Base-by-base conservation (phyloP, 2,329 filamentous ascomycete genomes). In the Fusarium kyushuense region DNA sequence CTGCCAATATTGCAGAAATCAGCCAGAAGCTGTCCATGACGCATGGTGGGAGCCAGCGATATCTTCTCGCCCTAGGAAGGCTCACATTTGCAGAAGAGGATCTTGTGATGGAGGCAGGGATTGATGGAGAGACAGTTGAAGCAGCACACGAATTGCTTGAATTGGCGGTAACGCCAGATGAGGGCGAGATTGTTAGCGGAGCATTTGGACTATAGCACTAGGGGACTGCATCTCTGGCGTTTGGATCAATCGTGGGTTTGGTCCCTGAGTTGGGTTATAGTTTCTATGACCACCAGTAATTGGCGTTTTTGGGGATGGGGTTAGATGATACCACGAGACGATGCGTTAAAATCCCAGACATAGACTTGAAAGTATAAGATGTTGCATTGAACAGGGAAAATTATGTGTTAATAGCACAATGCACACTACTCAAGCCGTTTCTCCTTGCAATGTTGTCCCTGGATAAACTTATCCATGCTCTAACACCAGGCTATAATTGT, bases 81-180 rank as follows among this genome's bases (percentile, higher is more conserved):
- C 81, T 98, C n/a, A 93, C 92, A 0, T 97, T 97, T 76, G 90
- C 89, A 8, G 88, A 89, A 49, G 93, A 97, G 64, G 91, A 93
- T 30, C 78, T 92, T 11, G 86, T 96, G 13, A 84, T 96, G 29
- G 94, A 97, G 78, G 83, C 84, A 2, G 90, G 90, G 1, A 90
- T 97, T 54, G 90, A 92, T 35, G 87, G 90, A 29, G 92, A 93
- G 67, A 92, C 93, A 1, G 87, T 91, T 2, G 92, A 95, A 67
- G 89, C 90, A 78, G 95, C 96, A 5, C 90, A 95, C 71, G 89
- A 92, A 74, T 82, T 99, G 65, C 79, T 98, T 38, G 93, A 97
- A 76, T 83, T 93, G 63, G 88, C 89, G 4, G 87, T 97, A 23
- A 96, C 92, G 54, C 91, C 93, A 1, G 92, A 97, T 40, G 84